A percentile compares a stretch with the other conserved stretches of the same genome.
phyloP scores from a whole-genome alignment of 2,329 filamentous ascomycete genomes.

The Fusarium nelsonii region DNA sequence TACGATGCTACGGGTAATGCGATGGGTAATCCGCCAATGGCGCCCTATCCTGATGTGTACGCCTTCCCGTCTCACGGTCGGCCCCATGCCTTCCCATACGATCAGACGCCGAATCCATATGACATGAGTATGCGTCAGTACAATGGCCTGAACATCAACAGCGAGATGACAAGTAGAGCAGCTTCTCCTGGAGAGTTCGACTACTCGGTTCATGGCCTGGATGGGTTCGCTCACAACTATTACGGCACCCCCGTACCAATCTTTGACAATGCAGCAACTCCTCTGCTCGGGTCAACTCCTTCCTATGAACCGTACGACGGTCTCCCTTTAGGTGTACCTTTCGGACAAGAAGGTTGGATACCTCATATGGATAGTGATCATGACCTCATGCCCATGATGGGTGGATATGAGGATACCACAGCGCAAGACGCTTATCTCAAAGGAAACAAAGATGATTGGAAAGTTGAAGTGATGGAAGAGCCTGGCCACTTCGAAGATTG shows the following conservation, averaged over 20 bases:
- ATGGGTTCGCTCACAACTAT: slow-evolving; percentile 28
- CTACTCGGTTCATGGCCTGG: slow-evolving; percentile 29
- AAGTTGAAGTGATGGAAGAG: slow-evolving; percentile 52
- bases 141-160: slow-evolving; percentile 11
- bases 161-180: slow-evolving; percentile 35
- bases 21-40: slow-evolving; percentile 12
- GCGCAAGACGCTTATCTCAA: slow-evolving; percentile 50
- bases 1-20: slow-evolving; percentile 25
- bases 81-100: slow-evolving; percentile 28
- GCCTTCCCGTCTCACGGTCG: slow-evolving; percentile 26
- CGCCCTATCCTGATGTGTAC: slow-evolving; percentile 33
- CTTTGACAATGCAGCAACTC: slow-evolving; percentile 14
- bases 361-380: slow-evolving; percentile 17
- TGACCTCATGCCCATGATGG: slow-evolving; percentile 23
- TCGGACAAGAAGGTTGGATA: slow-evolving; percentile 34
- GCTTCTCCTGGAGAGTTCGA: slow-evolving; percentile 38
- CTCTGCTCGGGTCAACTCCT: slow-evolving; percentile 19
- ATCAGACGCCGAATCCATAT: slow-evolving; percentile 32
- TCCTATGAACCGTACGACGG: slow-evolving; percentile 28
- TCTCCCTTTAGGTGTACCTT: slow-evolving; percentile 16
- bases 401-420: slow-evolving; percentile 24
- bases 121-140: slow-evolving; percentile 27
- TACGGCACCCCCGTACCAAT: slow-evolving; percentile 17
- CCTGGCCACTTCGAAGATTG: slow-evolving; percentile 51
- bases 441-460: slow-evolving; percentile 53